Conservation (phyloP, 2,329 filamentous ascomycete genomes). For the Boeremia exigua region DNA sequence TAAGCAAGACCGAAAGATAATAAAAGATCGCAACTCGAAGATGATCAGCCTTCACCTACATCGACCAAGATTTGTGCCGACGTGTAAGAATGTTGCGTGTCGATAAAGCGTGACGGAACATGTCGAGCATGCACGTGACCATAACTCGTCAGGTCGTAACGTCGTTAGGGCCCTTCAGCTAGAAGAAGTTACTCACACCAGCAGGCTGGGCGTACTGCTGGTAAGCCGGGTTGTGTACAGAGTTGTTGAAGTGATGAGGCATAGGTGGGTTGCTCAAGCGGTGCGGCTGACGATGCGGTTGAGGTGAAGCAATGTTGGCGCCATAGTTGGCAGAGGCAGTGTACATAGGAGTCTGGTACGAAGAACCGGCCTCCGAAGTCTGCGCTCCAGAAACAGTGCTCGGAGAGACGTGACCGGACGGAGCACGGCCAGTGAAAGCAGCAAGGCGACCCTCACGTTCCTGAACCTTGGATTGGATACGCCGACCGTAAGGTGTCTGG, state of each 20-base stretch:
- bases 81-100: constrained; percentile 26
- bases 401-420: constrained; percentile 40
- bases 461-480: constrained; percentile 86
- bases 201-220: constrained; percentile 47
- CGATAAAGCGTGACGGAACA: constrained; percentile 25
- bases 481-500: constrained; percentile 90
- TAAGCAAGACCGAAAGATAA: constrained; percentile 35
- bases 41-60: constrained; percentile 31
- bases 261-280: constrained; percentile 47
- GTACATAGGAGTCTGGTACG: constrained; percentile 43
- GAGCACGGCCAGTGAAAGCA: constrained; percentile 38
- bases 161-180: constrained; percentile 48
- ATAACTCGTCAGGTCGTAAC: constrained; percentile 60
- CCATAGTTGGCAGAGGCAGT: constrained; percentile 45
- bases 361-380: constrained; percentile 27
- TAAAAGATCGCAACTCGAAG: constrained; percentile 34
- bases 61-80: constrained; percentile 28
- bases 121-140: constrained; percentile 27
- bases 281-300: constrained; percentile 45
- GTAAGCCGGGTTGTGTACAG: constrained; percentile 50
- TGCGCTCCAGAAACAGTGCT: constrained; percentile 31
- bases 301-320: constrained; percentile 44
- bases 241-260: constrained; percentile 46
- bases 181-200: constrained; percentile 56
- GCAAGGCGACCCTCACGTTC: constrained; percentile 56